Base-by-base conservation (phyloP, 768 basidiomycete species). In the Suillus spraguei region DNA sequence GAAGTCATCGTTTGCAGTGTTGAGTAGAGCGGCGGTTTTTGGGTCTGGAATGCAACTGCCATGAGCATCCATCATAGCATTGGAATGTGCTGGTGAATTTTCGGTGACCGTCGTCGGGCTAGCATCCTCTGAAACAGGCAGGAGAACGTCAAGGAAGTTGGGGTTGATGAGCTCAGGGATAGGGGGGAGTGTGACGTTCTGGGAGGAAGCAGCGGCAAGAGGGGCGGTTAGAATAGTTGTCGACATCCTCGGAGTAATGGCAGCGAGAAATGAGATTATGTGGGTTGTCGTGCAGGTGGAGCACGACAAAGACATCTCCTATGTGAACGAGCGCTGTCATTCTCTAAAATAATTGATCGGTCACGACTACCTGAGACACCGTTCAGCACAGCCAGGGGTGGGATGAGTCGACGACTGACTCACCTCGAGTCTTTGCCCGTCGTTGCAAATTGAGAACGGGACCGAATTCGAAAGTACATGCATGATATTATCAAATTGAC, bases 51-150 rank as follows among this genome's bases (percentile, higher is more conserved):
- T n/a, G n/a, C n/a, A n/a, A n/a, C n/a, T n/a, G n/a, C n/a, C n/a
- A n/a, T n/a, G n/a, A 28, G 85, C 86, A 11, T 82, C 80, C 72
- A 89, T 87, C 78, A 89, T 83, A 0, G 82, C 69, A 70, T 86
- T 84, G 5, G 62, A 62, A 5, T 74, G 72, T 20, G 63, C 59
- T 4, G 58, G 56, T 1, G 49, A 14, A 14, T 64, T 14, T 9
- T 61, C 59, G 20, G 24, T 61, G 52, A 39, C 59, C 7, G 3
- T 32, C 52, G 59, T 50, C 32, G 42, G 59, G 60, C 28, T n/a
- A 17, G 54, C 22, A 22, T 52, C 33, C 50, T 32, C 42, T 5
- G 60, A 39, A 3, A 64, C 55, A 36, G 87, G 86, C 20, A 89
- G 65, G 24, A 90, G 81, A 47, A 78, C 68, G 70, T 89, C 81